Evolutionary conservation across 345 rosid species (phyloP), one percentile per base, ranked within the genome.

Genomic region (Linum usitatissimum): DNA sequence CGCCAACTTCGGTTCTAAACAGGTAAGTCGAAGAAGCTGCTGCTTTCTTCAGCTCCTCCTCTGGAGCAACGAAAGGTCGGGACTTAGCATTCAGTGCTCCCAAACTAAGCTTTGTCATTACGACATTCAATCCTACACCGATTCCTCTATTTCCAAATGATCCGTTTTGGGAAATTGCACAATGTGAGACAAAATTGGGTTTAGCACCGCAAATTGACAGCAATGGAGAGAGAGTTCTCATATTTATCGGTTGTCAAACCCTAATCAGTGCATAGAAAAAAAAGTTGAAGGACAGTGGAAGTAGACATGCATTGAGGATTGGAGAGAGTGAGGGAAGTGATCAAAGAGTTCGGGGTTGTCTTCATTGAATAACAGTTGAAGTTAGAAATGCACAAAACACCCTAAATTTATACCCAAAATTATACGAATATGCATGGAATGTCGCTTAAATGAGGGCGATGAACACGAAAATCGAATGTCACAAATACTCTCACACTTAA

Each of bases 1-100:
- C 90, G 38, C 94, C 94, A 68, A 67, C 48, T 75, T 87, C 84
- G 18, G 88, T 81, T 78, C 96, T 79, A 69, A 89, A 93, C 3
- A 66, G 77, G 77, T 74, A 90, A 38, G 83, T 68, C 12, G 78
- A 79, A 19, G 28, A 23, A 23, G 28, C 28, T 23, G 28, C 28
- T 23, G 65, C 79, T 77, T 72, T 83, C 69, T 73, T 68, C 19
- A 14, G 67, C 21, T 76, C 72, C 64, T 75, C 79, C 14, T 73
- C 80, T 65, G 36, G 61, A 20, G 76, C 71, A 67, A 67, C 68
- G n/a, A 57, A 81, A 64, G 74, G 75, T 54, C 66, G 73, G 13
- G 95, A 70, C 36, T 77, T 69, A 62, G 83, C 84, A 76, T 67
- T 68, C 18, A 71, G 73, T 76, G 65, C 36, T 31, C 36, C 76